Evolutionary conservation across 1,139 yeast species (phyloP).

Genomic region (Yamadazyma dendronema): DNA sequence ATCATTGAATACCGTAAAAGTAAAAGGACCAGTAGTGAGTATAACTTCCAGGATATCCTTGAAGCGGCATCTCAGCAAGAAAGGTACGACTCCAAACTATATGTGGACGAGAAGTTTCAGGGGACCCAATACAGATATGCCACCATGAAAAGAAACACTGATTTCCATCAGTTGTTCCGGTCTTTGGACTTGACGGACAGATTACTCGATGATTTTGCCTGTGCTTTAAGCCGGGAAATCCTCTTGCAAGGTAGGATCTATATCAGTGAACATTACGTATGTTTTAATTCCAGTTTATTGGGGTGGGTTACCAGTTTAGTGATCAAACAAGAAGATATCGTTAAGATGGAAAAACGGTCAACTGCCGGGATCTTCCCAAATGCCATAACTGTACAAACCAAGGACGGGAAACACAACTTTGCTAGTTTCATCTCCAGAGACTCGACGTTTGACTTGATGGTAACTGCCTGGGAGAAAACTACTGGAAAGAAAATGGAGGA

Average conservation of each 20-base stretch:
- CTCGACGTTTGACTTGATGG: conserved; percentile 66
- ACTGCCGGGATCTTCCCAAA: conserved; percentile 93
- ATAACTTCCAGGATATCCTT: conserved; percentile 24
- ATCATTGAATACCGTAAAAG: conserved; percentile 49
- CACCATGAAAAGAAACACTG: conserved; percentile 65
- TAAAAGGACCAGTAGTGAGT: conserved; percentile 33
- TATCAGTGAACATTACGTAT: conserved; percentile 73
- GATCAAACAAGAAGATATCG: conserved; percentile 70
- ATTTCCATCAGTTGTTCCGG: conserved; percentile 75
- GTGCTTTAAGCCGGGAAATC: conserved; percentile 87
- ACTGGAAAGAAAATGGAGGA: conserved; percentile 23
- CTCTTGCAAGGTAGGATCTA: conserved; percentile 89
- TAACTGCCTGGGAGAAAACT: conserved; percentile 50
- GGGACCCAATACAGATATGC: conserved; percentile 53
- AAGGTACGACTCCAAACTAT: conserved; percentile 33
- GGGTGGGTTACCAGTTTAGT: conserved; percentile 90
- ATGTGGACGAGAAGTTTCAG: conserved; percentile 36
- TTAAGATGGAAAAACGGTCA: conserved; percentile 70
- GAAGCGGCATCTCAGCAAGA: conserved; percentile 19
- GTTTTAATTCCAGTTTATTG: conserved; percentile 87
- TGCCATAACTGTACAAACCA: conserved; percentile 76
- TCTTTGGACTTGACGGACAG: conserved; percentile 69
- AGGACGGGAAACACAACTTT: conserved; percentile 67
- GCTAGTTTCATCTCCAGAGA: conserved; percentile 89
- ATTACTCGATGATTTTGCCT: conserved; percentile 79